Evolutionary conservation across 129 eudicot species (phyloP), one percentile per base, ranked within the genome.

Genomic region (Gnaphalium uliginosum): DNA sequence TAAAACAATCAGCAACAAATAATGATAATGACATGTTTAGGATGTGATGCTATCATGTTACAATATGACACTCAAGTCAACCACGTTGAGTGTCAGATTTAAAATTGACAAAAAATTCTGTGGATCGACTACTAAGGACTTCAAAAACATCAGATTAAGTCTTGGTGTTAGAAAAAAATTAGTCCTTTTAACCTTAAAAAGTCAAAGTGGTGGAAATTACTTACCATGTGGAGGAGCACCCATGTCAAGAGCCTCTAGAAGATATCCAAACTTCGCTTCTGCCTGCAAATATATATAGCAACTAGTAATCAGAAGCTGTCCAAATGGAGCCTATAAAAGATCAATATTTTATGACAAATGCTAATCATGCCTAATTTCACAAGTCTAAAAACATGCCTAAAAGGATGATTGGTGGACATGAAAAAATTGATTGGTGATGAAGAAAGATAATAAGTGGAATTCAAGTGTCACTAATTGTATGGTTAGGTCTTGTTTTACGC

Each of bases 221-320:
- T 19, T 87, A 94, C 97, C 99, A 76, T 94, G 99, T 35, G 99
- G 99, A 76, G 97, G 97, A 82, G 97, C 97, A 74, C 96, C 99
- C 96, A 94, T 82, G 85, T 94, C 99, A 71, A 94, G 71, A 69
- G 99, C 99, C 78, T 94, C 99, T 68, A 94, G 78, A 73, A 94
- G 97, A 76, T 94, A 91, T 46, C 97, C 99, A 66, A 94, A 94
- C 79, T 91, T 94, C n/a, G 89, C 92, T 84, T 94, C 99, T 60
- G 97, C 99, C 99, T 94, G 86, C 80, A 78, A 46, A 73, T 74
- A 46, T 39, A 71, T 63, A 79, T 14, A 26, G 13, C 41, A 48
- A 18, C 18, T 11, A 64, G 61, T 57, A 37, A 50, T 29, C 30
- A 29, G 6, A 72, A 69, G 62, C 61, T 24, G 19, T 4, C 27